Base-by-base conservation (phyloP, 306 rosid species). In the Begonia fuchsioides region DNA sequence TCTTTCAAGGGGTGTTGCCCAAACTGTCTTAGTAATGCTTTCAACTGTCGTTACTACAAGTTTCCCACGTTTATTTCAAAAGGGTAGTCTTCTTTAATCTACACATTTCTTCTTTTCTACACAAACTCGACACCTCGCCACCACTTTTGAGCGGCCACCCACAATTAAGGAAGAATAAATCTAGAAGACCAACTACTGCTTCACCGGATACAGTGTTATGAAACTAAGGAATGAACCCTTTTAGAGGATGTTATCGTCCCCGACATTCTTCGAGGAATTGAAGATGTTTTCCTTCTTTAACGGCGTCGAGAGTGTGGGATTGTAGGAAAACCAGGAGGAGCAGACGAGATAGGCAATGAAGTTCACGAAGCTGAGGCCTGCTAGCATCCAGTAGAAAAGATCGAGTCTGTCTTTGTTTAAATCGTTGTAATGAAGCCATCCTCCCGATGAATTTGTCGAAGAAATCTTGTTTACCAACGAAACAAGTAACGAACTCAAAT, bases 331-430 rank as follows among this genome's bases (percentile, higher is more conserved):
- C 81, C 90, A 81, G 38, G 39, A 63, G 0, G 94, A 78, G 83
- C 93, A 88, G 52, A 76, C 83, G 43, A 88, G 72, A 76, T 76
- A 88, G 77, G 66, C 81, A 67, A 88, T 44, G 62, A 88, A 81
- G 72, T 84, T 88, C 53, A 81, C 76, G 65, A 81, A 76, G 67
- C 97, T 84, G 3, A 88, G 70, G 12, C 39, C 76, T 48, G 90
- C 95, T 12, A 80, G 52, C 59, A 83, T 32, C 86, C 83, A 87
- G 52, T 87, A 87, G 82, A 87, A 87, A 56, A 87, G 92, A 14
- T 87, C 94, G 3, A 87, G 79, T 60, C 77, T 87, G 63, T 87
- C 94, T 52, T 77, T 72, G 84, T 87, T 82, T 49, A 87, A 76
- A 52, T 80, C 50, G 58, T 87, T 82, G 47, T 82, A 63, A 56